Conservation (phyloP, 106 monocot genomes). For the Dioscorea dumetorum region DNA sequence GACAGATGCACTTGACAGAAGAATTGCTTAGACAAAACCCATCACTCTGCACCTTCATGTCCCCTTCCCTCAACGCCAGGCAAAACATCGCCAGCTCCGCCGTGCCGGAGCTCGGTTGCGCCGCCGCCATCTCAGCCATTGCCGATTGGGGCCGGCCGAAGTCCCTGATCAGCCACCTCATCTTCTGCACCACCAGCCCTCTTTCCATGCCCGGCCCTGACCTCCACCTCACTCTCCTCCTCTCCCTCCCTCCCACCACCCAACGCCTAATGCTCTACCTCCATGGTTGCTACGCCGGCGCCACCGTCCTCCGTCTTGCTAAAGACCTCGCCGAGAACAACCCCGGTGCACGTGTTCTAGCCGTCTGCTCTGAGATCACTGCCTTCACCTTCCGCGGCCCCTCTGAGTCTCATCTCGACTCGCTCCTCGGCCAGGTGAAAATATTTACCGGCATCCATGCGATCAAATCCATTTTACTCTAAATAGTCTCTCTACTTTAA, state of each 20-base stretch:
- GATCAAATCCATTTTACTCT: too few species aligned
- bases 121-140: neutral
- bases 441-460: too few species aligned
- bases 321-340: constrained; percentile 1
- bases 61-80: neutral
- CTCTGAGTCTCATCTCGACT: neutral
- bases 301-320: too few species aligned
- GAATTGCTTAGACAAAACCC: neutral
- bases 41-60: neutral
- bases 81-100: neutral
- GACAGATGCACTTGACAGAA: constrained; percentile 4
- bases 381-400: neutral
- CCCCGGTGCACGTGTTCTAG: too few species aligned
- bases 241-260: neutral
- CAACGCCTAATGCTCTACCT: too few species aligned
- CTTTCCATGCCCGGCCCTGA: constrained; percentile 6
- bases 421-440: constrained; percentile 1
- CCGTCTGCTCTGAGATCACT: too few species aligned
- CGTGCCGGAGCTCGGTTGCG: neutral
- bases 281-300: too few species aligned
- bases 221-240: constrained; percentile 1
- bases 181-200: constrained; percentile 6
- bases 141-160: neutral
- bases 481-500: too few species aligned
- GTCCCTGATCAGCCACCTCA: neutral